These are phyloP conservation scores for Leccinum subrobustum DNA, from an alignment of 1,284 basidiomycete genomes.

Conservation along the genomic window DNA sequence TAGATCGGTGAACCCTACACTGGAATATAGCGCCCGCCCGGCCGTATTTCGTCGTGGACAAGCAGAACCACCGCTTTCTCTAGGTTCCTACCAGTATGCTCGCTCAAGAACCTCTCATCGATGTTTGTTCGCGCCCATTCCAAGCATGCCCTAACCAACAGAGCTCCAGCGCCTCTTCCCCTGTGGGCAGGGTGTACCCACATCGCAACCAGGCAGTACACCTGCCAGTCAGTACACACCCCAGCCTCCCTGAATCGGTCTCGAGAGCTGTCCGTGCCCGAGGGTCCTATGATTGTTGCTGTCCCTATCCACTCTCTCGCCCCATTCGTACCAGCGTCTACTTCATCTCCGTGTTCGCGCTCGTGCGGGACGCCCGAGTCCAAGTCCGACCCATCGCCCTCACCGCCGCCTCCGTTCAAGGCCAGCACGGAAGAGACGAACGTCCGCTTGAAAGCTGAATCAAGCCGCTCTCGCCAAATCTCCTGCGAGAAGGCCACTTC, in stretches of 20 bases:
- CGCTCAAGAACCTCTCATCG: conserved; percentile 9
- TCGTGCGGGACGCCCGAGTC: not conserved
- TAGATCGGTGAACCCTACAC: conserved; percentile 21
- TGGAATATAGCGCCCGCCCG: conserved; percentile 23
- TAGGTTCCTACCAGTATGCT: not conserved
- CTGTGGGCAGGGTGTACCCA: conserved; percentile 39
- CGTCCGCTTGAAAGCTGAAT: conserved; percentile 25
- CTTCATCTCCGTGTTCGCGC: not conserved
- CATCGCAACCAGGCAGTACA: conserved; percentile 34
- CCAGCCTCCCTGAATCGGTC: conserved; percentile 16
- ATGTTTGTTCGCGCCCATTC: conserved; percentile 24
- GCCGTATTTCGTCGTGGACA: conserved; percentile 18
- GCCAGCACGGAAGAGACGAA: conserved; percentile 21
- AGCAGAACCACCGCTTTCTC: conserved; percentile 22
- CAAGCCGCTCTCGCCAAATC: conserved; percentile 35
- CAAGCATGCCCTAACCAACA: conserved; percentile 20
- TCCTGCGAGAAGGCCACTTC: conserved; percentile 33
- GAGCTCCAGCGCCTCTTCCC: conserved; percentile 31
- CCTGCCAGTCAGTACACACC: conserved; percentile 16
- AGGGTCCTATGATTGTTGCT: conserved; percentile 29
- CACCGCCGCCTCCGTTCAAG: not conserved
- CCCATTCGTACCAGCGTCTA: not conserved
- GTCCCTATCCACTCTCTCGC: conserved; percentile 33
- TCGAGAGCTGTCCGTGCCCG: conserved; percentile 19
- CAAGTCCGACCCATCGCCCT: not conserved